Evolutionary conservation across 2,329 filamentous ascomycete genomes (phyloP).

Genomic region (Xylariaceae sp.): DNA sequence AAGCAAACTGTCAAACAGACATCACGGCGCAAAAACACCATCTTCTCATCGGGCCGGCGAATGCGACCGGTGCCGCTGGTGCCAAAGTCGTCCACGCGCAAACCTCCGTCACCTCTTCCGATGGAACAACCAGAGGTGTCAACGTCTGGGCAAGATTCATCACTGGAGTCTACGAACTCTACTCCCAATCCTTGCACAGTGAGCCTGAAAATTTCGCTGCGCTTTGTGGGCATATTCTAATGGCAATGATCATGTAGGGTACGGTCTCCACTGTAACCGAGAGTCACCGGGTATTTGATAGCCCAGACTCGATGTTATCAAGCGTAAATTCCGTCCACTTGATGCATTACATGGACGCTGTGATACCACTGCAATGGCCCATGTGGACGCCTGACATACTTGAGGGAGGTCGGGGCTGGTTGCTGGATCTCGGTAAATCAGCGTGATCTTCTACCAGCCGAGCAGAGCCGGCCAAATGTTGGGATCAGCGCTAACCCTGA

Average conservation of each 20-base stretch:
- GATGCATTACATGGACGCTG: neutral
- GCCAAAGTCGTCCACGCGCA: too few relatives aligned
- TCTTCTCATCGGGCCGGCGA: neutral
- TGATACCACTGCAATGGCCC: neutral
- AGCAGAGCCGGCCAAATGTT: too few relatives aligned
- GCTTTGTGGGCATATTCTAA: too few relatives aligned
- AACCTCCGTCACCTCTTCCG: too few relatives aligned
- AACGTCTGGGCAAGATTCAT: neutral
- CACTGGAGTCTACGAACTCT: too few relatives aligned
- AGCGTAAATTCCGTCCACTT: neutral
- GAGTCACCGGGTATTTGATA: neutral
- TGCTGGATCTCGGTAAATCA: neutral
- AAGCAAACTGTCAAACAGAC: neutral
- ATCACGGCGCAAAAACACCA: neutral
- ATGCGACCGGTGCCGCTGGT: neutral
- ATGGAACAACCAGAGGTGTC: neutral
- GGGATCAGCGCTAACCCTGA: neutral
- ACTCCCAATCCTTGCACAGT: too few relatives aligned
- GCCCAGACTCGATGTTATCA: neutral
- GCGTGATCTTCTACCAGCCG: too few relatives aligned
- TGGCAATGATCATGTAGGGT: too few relatives aligned
- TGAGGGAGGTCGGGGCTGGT: neutral
- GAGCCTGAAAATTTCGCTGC: too few relatives aligned
- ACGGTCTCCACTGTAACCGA: neutral
- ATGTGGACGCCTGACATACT: neutral